Evolutionary conservation across 192 early-diverging fungal genomes (phyloP).

Genomic region (Entomortierella beljakovae): DNA sequence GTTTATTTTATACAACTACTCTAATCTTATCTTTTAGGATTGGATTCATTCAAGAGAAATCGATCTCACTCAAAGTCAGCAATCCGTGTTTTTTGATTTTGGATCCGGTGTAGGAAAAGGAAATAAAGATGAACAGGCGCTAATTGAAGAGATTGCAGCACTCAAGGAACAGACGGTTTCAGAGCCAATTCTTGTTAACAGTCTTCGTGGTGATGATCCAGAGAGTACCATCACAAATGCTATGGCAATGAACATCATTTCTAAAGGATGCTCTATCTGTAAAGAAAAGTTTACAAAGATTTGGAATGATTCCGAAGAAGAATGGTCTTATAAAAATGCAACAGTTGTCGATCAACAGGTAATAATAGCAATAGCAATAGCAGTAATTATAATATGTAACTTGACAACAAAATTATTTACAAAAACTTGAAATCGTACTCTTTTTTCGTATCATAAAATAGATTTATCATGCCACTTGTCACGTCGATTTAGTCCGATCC

Average conservation of each 20-base stretch:
- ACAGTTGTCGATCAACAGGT: constrained; percentile 67
- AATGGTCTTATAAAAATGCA: constrained; percentile 81
- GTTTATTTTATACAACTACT: constrained; percentile 12
- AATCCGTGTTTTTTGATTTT: constrained; percentile 53
- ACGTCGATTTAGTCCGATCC: constrained; percentile 60
- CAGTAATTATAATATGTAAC: neutral
- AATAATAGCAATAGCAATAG: constrained; percentile 8
- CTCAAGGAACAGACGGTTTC: constrained; percentile 41
- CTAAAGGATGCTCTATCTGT: constrained; percentile 78
- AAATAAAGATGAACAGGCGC: constrained; percentile 35
- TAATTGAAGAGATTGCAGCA: constrained; percentile 34
- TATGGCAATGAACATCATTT: constrained; percentile 56
- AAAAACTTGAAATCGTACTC: neutral
- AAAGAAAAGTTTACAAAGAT: constrained; percentile 78
- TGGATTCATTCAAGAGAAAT: constrained; percentile 58
- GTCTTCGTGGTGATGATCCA: constrained; percentile 20
- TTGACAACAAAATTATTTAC: neutral
- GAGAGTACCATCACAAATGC: constrained; percentile 55
- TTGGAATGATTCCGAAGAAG: constrained; percentile 83
- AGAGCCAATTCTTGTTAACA: constrained; percentile 31
- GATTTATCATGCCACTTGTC: constrained; percentile 73
- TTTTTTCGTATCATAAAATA: constrained; percentile 10
- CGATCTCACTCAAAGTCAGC: constrained; percentile 42
- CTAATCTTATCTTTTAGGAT: constrained; percentile 30
- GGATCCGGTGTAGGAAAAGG: constrained; percentile 34